phyloP scores from a whole-genome alignment of 306 rosid genomes.

The Castanea sativa region DNA sequence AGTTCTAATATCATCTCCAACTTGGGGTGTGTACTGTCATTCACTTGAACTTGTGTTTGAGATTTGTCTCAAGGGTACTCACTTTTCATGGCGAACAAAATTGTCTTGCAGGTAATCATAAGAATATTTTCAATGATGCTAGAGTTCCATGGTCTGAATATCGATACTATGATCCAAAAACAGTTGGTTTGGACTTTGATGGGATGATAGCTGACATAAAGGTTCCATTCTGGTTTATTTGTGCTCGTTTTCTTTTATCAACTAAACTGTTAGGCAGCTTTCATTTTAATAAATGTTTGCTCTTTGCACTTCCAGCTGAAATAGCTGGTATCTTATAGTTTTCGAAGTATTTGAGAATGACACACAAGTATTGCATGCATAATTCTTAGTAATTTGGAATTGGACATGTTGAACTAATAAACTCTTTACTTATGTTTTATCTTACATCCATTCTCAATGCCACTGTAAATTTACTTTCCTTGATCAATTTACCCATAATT shows the following conservation, averaged over 20 bases:
- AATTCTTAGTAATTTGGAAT: slow-evolving; percentile 4
- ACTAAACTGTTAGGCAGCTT: neutral
- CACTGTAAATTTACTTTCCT: neutral
- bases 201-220: slow-evolving; percentile 92
- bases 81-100: neutral
- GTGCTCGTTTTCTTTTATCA: neutral
- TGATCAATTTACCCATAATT: neutral
- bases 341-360: neutral
- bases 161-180: slow-evolving; percentile 84
- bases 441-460: neutral
- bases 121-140: slow-evolving; percentile 91
- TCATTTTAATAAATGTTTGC: neutral
- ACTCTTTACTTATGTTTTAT: neutral
- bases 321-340: neutral
- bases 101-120: slow-evolving; percentile 79
- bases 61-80: slow-evolving; percentile 21
- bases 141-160: slow-evolving; percentile 95
- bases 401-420: neutral
- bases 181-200: slow-evolving; percentile 99
- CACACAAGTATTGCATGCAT: slow-evolving; percentile 5
- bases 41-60: slow-evolving; percentile 13
- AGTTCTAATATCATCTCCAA: slow-evolving; percentile 91
- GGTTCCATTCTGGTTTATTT: slow-evolving; percentile 39
- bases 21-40: slow-evolving; percentile 71
- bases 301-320: neutral